Percentiles rank a stretch among this genome's conserved stretches.
phyloP scores from a whole-genome alignment of 2,329 filamentous ascomycete species.

The Aspergillus flavus region DNA sequence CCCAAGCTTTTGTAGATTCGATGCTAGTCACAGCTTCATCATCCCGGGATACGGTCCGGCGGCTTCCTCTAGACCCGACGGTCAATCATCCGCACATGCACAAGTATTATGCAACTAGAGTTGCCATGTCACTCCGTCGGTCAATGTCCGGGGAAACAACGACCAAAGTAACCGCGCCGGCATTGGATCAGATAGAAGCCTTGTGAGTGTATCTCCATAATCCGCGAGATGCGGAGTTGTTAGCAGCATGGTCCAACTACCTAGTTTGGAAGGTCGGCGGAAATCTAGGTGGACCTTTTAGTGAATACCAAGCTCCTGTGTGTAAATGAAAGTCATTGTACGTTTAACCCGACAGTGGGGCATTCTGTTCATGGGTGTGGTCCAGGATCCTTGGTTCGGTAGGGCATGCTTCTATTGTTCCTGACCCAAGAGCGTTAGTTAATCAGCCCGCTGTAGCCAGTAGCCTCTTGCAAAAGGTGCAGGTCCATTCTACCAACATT shows the following conservation, averaged over 20 bases:
- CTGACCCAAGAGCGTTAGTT: neutral
- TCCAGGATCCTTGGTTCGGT: neutral
- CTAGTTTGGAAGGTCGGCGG: neutral
- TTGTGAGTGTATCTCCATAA: neutral
- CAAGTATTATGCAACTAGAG: neutral
- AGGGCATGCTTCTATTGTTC: neutral
- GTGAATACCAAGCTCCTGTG: neutral
- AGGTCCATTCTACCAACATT: neutral
- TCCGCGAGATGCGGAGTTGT: neutral
- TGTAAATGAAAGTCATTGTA: neutral
- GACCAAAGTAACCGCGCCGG: neutral
- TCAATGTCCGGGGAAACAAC: neutral
- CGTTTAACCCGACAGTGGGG: neutral
- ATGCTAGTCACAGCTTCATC: neutral
- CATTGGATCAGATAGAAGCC: neutral
- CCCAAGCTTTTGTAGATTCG: neutral
- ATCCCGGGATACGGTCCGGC: too few species aligned
- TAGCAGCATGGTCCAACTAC: neutral
- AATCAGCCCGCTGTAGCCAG: neutral
- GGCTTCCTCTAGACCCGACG: neutral
- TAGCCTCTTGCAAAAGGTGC: neutral
- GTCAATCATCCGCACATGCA: neutral
- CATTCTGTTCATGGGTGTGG: neutral
- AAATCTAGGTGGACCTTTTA: neutral
- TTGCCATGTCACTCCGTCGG: neutral